Percentiles rank a stretch among this genome's conserved stretches.
phyloP scores from a whole-genome alignment of 108 stramenopile genomes.

The Chaetoceros tenuissimus region DNA sequence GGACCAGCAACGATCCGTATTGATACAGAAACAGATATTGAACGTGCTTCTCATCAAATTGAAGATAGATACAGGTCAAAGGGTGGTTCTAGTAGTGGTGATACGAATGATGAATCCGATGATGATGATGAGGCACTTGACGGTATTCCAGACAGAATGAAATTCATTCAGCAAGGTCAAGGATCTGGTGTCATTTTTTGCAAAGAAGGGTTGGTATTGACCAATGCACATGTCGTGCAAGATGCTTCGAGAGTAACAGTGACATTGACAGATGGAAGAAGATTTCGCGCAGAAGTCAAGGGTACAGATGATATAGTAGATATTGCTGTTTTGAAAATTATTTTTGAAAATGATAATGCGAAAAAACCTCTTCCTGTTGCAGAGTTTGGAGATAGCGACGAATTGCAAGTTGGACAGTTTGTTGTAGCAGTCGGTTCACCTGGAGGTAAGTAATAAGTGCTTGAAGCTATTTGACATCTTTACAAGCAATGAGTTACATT shows the following conservation, averaged over 20 bases:
- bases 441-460: too few relatives aligned
- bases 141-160: not conserved
- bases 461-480: too few relatives aligned
- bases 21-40: slow-evolving; percentile 71
- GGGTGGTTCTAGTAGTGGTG: slow-evolving; percentile 21
- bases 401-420: slow-evolving; percentile 69
- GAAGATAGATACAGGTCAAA: slow-evolving; percentile 2
- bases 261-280: slow-evolving; percentile 76
- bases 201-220: slow-evolving; percentile 69
- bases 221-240: slow-evolving; percentile 90
- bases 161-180: slow-evolving; percentile 61
- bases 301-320: slow-evolving; percentile 84
- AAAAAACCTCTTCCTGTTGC: slow-evolving; percentile 53
- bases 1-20: slow-evolving; percentile 81
- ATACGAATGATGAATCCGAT: slow-evolving; percentile 13
- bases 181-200: slow-evolving; percentile 83
- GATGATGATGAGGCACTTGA: slow-evolving; percentile 8
- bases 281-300: slow-evolving; percentile 57
- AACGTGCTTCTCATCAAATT: not conserved
- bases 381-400: slow-evolving; percentile 66
- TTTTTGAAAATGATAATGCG: slow-evolving; percentile 8
- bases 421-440: slow-evolving; percentile 78
- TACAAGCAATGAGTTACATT: too few relatives aligned
- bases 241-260: slow-evolving; percentile 66
- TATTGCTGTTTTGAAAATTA: slow-evolving; percentile 82